A percentile compares a stretch with the other conserved stretches of the same genome.
These are phyloP conservation scores for Neospermospora avenae DNA, from an alignment of 2,329 filamentous ascomycete species.

Conservation along the genomic window DNA sequence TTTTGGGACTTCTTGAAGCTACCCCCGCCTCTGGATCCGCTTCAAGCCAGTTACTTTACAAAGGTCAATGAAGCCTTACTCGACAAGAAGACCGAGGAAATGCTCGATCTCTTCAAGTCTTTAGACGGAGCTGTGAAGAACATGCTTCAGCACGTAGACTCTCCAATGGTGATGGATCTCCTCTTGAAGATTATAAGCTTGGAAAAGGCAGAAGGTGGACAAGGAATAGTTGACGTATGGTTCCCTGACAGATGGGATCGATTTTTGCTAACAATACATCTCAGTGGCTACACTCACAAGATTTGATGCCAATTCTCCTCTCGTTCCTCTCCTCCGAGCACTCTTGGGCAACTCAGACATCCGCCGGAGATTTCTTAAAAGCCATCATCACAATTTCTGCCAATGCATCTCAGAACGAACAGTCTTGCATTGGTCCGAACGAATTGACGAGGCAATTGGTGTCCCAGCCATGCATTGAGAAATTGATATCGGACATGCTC, in stretches of 20 bases:
- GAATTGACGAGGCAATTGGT: constrained; percentile 94
- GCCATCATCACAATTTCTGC: constrained; percentile 98
- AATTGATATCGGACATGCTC: constrained; percentile 88
- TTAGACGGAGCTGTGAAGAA: constrained; percentile 78
- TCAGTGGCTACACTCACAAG: constrained; percentile 87
- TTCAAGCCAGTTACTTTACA: constrained; percentile 96
- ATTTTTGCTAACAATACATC: constrained; percentile 7
- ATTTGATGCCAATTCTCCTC: constrained; percentile 82
- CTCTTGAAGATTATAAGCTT: constrained; percentile 95
- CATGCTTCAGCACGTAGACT: constrained; percentile 91
- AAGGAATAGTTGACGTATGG: constrained; percentile 87
- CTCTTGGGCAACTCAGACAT: constrained; percentile 88
- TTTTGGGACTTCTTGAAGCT: constrained; percentile 91
- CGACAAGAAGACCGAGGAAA: constrained; percentile 97
- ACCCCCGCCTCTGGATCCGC: constrained; percentile 80
- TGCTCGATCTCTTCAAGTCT: constrained; percentile 85
- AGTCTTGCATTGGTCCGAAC: constrained; percentile 98
- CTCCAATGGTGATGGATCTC: constrained; percentile 97
- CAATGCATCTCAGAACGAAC: constrained; percentile 95
- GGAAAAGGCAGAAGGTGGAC: constrained; percentile 85
- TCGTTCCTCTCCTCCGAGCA: constrained; percentile 83
- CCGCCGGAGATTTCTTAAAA: constrained; percentile 95
- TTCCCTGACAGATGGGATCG: constrained; percentile 16
- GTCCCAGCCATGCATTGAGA: constrained; percentile 77
- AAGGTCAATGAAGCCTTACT: constrained; percentile 98